Conservation (phyloP, 2,329 filamentous ascomycete species). For the Stagonosporopsis rhizophila region DNA sequence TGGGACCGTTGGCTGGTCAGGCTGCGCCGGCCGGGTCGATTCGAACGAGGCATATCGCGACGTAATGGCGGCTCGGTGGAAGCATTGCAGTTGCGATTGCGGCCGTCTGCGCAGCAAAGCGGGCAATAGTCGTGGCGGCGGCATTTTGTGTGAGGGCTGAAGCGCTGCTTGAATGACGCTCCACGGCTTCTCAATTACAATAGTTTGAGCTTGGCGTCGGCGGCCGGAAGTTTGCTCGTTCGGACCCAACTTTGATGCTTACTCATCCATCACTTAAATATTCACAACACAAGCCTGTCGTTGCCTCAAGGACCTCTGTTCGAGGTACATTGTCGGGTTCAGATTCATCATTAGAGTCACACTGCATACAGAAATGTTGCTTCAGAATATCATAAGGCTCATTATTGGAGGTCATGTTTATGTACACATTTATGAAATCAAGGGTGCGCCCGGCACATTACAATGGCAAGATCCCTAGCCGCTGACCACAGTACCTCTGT, state of each 20-base stretch:
- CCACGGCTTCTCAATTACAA: constrained; percentile 21
- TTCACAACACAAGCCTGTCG: not conserved
- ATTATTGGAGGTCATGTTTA: constrained; percentile 9
- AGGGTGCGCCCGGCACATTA: constrained; percentile 1
- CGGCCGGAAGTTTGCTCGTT: constrained; percentile 17
- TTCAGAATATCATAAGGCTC: not conserved
- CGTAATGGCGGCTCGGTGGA: constrained; percentile 28
- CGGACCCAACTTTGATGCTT: not conserved
- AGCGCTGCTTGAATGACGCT: constrained; percentile 9
- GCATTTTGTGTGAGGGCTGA: constrained; percentile 27
- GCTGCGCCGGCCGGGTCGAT: constrained; percentile 24
- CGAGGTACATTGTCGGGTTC: too few relatives aligned
- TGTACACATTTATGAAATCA: constrained; percentile 12
- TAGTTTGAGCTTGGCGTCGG: constrained; percentile 25
- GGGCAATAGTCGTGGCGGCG: constrained; percentile 34
- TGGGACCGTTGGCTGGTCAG: constrained; percentile 39
- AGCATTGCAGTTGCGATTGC: constrained; percentile 30
- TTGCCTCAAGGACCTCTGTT: not conserved
- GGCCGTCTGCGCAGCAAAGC: constrained; percentile 35
- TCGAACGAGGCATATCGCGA: constrained; percentile 33
- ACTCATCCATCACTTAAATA: not conserved
- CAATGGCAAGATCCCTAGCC: constrained; percentile 27
- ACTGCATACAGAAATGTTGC: not conserved
- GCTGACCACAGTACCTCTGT: too few relatives aligned
- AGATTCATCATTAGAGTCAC: not conserved